Conservation (phyloP, 2,329 filamentous ascomycete genomes). For the Botrytis fragariae region DNA sequence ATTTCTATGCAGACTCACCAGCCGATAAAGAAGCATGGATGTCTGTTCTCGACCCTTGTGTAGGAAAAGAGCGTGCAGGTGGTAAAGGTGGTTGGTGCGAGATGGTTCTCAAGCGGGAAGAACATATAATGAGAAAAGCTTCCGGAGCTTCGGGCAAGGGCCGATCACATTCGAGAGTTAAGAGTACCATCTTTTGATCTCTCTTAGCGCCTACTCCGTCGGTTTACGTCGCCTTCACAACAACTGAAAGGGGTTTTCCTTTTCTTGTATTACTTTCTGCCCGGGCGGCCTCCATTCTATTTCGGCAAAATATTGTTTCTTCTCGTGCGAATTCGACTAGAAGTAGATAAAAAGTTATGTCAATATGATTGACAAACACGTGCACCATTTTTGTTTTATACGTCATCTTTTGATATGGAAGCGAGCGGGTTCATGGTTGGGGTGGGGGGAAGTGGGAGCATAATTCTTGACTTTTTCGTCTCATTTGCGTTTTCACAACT, state of each 20-base stretch:
- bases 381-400: constrained; percentile 10
- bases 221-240: background rate
- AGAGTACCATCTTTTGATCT: constrained; percentile 31
- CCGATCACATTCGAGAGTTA: constrained; percentile 35
- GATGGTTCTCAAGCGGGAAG: constrained; percentile 62
- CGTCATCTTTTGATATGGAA: background rate
- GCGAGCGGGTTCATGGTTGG: constrained; percentile 8
- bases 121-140: constrained; percentile 31
- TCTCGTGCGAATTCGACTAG: background rate
- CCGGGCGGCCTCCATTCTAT: constrained; percentile 12
- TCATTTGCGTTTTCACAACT: background rate
- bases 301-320: constrained; percentile 9
- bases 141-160: constrained; percentile 29
- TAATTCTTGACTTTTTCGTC: constrained; percentile 16
- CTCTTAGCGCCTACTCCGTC: background rate
- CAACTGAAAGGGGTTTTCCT: background rate
- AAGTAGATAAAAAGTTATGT: constrained; percentile 9
- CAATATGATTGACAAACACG: constrained; percentile 7
- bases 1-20: constrained; percentile 74
- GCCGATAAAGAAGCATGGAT: constrained; percentile 94
- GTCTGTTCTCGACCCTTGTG: constrained; percentile 74
- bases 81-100: constrained; percentile 65
- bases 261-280: constrained; percentile 18
- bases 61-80: constrained; percentile 47
- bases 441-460: constrained; percentile 12